Percentiles rank a stretch among this genome's conserved stretches.
Evolutionary conservation across 495 filamentous ascomycete genomes (phyloP).

Genomic region (Lasiosphaeriaceae sp.): DNA sequence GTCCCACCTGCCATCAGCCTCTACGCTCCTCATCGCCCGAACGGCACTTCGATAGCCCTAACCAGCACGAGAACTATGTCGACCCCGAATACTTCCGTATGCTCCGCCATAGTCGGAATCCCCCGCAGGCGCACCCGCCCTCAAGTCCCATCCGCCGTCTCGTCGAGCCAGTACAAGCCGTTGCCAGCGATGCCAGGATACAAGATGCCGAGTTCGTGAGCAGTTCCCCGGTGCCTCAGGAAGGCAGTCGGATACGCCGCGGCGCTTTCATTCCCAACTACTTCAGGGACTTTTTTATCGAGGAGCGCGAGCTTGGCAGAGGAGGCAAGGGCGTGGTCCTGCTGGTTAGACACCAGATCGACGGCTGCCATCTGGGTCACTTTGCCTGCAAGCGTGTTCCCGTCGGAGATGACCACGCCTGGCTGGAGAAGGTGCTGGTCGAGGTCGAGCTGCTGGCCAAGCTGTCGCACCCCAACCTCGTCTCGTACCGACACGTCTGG

Average conservation of each 20-base stretch:
- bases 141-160: conserved; percentile 47
- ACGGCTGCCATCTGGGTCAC: conserved; percentile 76
- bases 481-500: conserved; percentile 96
- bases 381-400: conserved; percentile 98
- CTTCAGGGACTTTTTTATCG: conserved; percentile 86
- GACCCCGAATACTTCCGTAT: conserved; percentile 91
- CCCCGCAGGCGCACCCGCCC: conserved; percentile 28
- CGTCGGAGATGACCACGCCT: conserved; percentile 90
- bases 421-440: conserved; percentile 87
- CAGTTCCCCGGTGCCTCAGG: conserved; percentile 44
- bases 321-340: conserved; percentile 94
- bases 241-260: conserved; percentile 67
- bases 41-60: conserved; percentile 38
- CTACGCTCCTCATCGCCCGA: conserved; percentile 53
- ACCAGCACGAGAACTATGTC: conserved; percentile 64
- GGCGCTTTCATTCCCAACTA: conserved; percentile 87
- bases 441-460: conserved; percentile 91
- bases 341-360: conserved; percentile 84
- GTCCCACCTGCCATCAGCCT: conserved; percentile 84
- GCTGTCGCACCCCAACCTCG: conserved; percentile 90
- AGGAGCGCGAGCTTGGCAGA: conserved; percentile 77
- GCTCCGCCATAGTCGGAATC: conserved; percentile 55
- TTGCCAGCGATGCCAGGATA: conserved; percentile 21
- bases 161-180: conserved; percentile 36
- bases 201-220: conserved; percentile 50